Evolutionary conservation across 106 monocot species (phyloP), one percentile per base, ranked within the genome.

Genomic region (Phalaenopsis equestris): DNA sequence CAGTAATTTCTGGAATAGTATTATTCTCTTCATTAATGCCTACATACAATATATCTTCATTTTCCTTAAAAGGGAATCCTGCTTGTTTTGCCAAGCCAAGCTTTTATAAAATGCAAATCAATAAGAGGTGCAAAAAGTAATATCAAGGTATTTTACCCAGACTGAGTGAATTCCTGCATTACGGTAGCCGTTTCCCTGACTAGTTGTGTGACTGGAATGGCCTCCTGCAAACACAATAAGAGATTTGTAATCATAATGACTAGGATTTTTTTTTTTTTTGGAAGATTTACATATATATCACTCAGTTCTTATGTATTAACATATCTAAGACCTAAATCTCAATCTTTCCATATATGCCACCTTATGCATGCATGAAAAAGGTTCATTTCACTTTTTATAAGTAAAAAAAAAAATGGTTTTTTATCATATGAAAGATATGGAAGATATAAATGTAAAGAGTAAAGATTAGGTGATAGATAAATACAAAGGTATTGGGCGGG

Each of bases 81-180:
- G 1, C 64, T 12, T 12, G 70, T 14, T 38, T 70, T 61, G 10
- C 38, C 70, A n/a, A 74, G 74, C 39, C 5, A 43, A 74, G 74
- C 43, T 42, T 42, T 74, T 41, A 45, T 19, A 19, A 74, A 74
- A 74, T 19, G 15, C 15, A 74, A 68, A 70, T 0, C 38, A 39
- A 3, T 39, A 39, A 3, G 14, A 70, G 37, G 38, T 38, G 70
- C 0, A 37, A 70, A 70, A 70, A 10, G 3, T 4, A 2, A 11
- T 39, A 19, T 38, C 8, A 70, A 24, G 15, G 2, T 72, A 36
- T 72, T 45, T 1, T 74, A 74, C 74, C 74, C 74, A 36, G 99
- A 99, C 49, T 99, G 99, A 30, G 99, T 99, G 83, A 99, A 99
- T 77, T 99, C 99, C 78, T 99, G 99, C 99, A 99, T 99, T 46